Percentiles rank a stretch among this genome's conserved stretches.
Evolutionary conservation across 306 rosid genomes (phyloP).

Genomic region (Coriaria nepalensis): DNA sequence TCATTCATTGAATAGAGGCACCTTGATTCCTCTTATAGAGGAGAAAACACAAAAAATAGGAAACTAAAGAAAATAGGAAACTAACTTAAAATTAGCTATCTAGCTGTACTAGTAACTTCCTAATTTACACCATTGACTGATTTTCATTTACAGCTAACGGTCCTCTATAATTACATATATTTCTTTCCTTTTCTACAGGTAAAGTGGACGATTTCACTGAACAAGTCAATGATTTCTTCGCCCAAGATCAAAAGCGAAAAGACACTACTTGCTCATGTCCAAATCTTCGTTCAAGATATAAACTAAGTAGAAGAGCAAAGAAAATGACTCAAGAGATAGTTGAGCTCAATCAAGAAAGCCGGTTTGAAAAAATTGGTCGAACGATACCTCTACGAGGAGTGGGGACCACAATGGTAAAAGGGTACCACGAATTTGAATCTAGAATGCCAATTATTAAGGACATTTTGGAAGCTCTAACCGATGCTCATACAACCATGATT

Average conservation of each 20-base stretch:
- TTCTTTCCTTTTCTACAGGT: too few relatives aligned
- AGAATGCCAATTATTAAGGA: conserved; percentile 3
- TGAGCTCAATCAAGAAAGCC: not conserved
- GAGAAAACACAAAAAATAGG: too few relatives aligned
- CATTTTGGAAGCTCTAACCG: conserved; percentile 10
- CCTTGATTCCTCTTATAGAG: too few relatives aligned
- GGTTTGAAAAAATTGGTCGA: not conserved
- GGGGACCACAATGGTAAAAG: not conserved
- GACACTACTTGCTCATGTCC: conserved; percentile 6
- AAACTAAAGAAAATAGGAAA: too few relatives aligned
- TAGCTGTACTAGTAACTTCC: too few relatives aligned
- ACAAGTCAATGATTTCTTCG: not conserved
- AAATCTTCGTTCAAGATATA: conserved; percentile 1
- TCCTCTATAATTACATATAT: too few relatives aligned
- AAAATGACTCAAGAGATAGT: not conserved
- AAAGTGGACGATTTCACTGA: not conserved
- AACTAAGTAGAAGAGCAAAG: conserved; percentile 7
- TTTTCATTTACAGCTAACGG: too few relatives aligned
- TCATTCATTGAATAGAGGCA: too few relatives aligned
- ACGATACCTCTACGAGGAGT: not conserved
- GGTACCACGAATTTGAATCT: conserved; percentile 13
- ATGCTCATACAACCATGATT: conserved; percentile 6
- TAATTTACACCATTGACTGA: too few relatives aligned
- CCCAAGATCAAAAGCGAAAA: not conserved
- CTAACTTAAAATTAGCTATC: too few relatives aligned